A percentile compares a stretch with the other conserved stretches of the same genome.
These are phyloP conservation scores for Carex scoparia DNA, from an alignment of 176 grass and related monocot species.

Conservation along the genomic window DNA sequence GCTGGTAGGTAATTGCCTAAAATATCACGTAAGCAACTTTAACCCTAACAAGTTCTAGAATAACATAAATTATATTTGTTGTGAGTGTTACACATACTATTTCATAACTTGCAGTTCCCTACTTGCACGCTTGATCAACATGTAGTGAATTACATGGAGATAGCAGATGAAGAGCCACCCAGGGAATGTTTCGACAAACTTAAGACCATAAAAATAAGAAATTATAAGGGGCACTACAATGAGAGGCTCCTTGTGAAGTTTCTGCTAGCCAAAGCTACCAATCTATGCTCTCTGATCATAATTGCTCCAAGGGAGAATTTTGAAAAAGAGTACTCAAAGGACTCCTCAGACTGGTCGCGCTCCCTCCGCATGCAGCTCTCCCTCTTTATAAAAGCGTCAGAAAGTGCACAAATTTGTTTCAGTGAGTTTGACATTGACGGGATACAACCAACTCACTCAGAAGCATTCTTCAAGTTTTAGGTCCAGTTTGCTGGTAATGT, in stretches of 20 bases:
- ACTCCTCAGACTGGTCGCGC: slow-evolving; percentile 31
- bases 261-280: slow-evolving; percentile 47
- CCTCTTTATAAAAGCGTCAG: slow-evolving; percentile 45
- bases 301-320: slow-evolving; percentile 53
- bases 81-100: neutral
- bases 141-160: slow-evolving; percentile 54
- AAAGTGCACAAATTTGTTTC: slow-evolving; percentile 47
- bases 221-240: slow-evolving; percentile 77
- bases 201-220: slow-evolving; percentile 60
- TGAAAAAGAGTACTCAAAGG: slow-evolving; percentile 35
- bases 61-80: neutral
- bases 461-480: slow-evolving; percentile 78
- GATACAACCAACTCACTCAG: slow-evolving; percentile 57
- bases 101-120: slow-evolving; percentile 55
- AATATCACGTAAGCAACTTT: too few relatives aligned
- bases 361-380: slow-evolving; percentile 33
- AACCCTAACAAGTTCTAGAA: too few relatives aligned
- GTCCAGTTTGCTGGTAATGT: neutral
- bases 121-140: slow-evolving; percentile 57
- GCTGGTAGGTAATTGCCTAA: too few relatives aligned
- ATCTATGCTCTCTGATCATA: slow-evolving; percentile 50
- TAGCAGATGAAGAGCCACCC: slow-evolving; percentile 59
- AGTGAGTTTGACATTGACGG: slow-evolving; percentile 37
- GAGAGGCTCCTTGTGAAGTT: slow-evolving; percentile 64
- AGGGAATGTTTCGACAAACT: slow-evolving; percentile 67